Base-by-base conservation (phyloP, 2,329 filamentous ascomycete genomes). In the Alternaria rosae region DNA sequence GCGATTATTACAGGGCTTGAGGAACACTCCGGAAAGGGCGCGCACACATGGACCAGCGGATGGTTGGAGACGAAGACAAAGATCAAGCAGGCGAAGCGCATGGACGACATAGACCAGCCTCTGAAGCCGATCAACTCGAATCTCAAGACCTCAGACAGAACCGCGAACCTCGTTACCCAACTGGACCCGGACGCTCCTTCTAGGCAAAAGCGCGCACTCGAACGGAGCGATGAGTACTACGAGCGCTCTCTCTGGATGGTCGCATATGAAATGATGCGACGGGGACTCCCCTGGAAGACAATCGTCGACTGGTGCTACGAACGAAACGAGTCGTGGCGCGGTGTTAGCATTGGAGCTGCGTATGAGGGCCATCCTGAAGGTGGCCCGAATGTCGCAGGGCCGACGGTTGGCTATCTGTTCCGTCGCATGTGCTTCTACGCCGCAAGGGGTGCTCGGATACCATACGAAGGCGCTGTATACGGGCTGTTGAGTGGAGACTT, bases 51-150 rank as follows among this genome's bases (percentile, higher is more conserved):
- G 82, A 89, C 92, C 26, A 89, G 93, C 76, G 94, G 94, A 42
- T 97, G 94, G 92, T 87, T 97, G 65, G 93, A 97, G 77, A 97
- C 95, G 0, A 92, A 93, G 66, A 89, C 92, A 61, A 90, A 90
- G 50, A 93, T 99, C 79, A 99, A 99, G 82, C 87, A 92, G 59
- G 89, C 92, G 76, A 99, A 98, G 82, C 89, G 91, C 60, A 82
- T 95, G 67, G 87, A 91, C 61, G 70, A 69, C 25, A 48, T 59
- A 43, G 76, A 75, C n/a, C 60, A 67, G 25, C 75, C 74, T 12
- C 48, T 78, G 45, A 59, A 64, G 64, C 67, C 61, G 25, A 70
- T 60, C 61, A 86, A 86, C 35, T 84, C 87, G 50, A 83, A 85
- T 21, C 30, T 82, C 30, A 76, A 78, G 61, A 77, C 80, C 44